phyloP scores from a whole-genome alignment of 2,329 filamentous ascomycete genomes.

The Fusarium sp. region DNA sequence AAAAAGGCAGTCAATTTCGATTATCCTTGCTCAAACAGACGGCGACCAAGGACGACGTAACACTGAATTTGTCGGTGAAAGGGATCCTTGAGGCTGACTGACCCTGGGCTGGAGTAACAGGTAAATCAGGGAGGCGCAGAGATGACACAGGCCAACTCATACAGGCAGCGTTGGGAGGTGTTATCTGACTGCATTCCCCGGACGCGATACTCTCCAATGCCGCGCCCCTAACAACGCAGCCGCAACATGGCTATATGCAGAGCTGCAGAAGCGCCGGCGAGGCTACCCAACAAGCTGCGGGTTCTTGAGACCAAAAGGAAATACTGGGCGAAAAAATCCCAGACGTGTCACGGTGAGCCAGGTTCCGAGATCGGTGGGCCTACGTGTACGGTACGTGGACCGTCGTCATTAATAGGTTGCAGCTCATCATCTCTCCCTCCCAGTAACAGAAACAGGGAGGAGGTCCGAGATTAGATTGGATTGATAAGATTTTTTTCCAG shows the following conservation, averaged over 20 bases:
- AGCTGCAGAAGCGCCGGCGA: slow-evolving; percentile 15
- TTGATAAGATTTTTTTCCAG: slow-evolving; percentile 41
- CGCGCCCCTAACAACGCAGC: not conserved
- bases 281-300: slow-evolving; percentile 6
- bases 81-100: slow-evolving; percentile 15
- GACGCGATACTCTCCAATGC: slow-evolving; percentile 5
- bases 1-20: slow-evolving; percentile 20
- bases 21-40: slow-evolving; percentile 9
- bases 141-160: slow-evolving; percentile 22
- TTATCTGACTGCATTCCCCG: slow-evolving; percentile 18
- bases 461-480: slow-evolving; percentile 44
- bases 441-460: slow-evolving; percentile 1
- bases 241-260: slow-evolving; percentile 12
- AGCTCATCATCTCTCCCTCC: slow-evolving; percentile 16
- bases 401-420: slow-evolving; percentile 12
- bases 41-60: not conserved
- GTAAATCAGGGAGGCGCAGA: slow-evolving; percentile 18
- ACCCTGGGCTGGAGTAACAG: slow-evolving; percentile 7
- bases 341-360: not conserved
- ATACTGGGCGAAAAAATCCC: slow-evolving; percentile 10
- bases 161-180: slow-evolving; percentile 11
- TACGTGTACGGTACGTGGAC: not conserved
- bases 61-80: slow-evolving; percentile 33
- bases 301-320: slow-evolving; percentile 7
- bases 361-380: slow-evolving; percentile 36